Percentiles rank a stretch among this genome's conserved stretches.
phyloP scores from a whole-genome alignment of 2,329 filamentous ascomycete genomes.

The Whalleya microplaca region DNA sequence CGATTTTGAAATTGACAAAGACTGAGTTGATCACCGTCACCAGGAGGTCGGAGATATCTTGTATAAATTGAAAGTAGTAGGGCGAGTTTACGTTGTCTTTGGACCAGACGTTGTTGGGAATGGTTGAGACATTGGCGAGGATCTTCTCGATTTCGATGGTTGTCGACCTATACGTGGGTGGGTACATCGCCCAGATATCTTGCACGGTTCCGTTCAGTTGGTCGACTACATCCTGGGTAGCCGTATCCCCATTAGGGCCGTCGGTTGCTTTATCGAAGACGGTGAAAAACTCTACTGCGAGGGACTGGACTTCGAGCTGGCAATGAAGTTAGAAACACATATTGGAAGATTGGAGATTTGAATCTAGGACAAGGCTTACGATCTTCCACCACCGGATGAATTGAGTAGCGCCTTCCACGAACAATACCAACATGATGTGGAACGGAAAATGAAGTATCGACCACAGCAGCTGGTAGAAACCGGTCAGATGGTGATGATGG shows the following conservation, averaged over 20 bases:
- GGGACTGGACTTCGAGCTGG: constrained; percentile 5
- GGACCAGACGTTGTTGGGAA: constrained; percentile 7
- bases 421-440: constrained; percentile 63
- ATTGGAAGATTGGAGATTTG: too few relatives aligned
- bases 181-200: constrained; percentile 1
- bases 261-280: too few relatives aligned
- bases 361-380: constrained; percentile 7
- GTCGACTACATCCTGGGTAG: constrained; percentile 10
- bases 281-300: too few relatives aligned
- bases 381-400: constrained; percentile 50
- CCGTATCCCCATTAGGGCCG: too few relatives aligned
- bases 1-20: constrained; percentile 27
- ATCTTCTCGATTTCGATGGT: background rate
- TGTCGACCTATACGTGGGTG: background rate
- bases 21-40: constrained; percentile 24
- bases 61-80: too few relatives aligned
- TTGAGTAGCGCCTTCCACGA: constrained; percentile 63
- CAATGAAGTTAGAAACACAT: too few relatives aligned
- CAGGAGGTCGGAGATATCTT: background rate
- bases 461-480: constrained; percentile 61
- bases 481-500: constrained; percentile 57
- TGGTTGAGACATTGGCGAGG: background rate
- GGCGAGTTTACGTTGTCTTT: background rate
- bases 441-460: constrained; percentile 62
- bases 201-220: constrained; percentile 6